phyloP scores from a whole-genome alignment of 1,139 yeast genomes.

The Wickerhamiella pararugosa region DNA sequence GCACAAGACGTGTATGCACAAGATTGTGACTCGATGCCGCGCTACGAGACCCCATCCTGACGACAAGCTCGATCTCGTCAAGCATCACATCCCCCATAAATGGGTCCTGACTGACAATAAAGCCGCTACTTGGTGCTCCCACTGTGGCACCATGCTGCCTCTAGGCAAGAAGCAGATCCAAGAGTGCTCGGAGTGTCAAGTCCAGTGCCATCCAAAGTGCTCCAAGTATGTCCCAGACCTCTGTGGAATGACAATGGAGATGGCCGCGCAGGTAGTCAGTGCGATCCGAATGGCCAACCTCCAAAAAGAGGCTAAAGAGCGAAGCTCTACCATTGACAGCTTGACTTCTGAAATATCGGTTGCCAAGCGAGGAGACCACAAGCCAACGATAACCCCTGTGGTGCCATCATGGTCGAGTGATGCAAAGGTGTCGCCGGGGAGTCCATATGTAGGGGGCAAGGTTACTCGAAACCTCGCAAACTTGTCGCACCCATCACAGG shows the following conservation, averaged over 20 bases:
- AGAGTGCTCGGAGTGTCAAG: constrained; percentile 88
- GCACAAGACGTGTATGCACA: constrained; percentile 85
- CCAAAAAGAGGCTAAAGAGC: neutral
- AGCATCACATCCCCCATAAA: constrained; percentile 92
- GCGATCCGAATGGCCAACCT: constrained; percentile 58
- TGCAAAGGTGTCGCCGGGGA: no score
- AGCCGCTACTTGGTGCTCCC: constrained; percentile 98
- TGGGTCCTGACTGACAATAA: constrained; percentile 80
- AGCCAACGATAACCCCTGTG: no score
- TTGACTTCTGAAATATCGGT: no score
- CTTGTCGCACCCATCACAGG: no score
- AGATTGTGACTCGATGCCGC: constrained; percentile 89
- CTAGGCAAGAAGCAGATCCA: constrained; percentile 81
- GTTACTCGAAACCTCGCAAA: no score
- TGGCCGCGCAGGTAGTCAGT: constrained; percentile 76
- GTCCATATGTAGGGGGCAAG: no score
- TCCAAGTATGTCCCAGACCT: constrained; percentile 92
- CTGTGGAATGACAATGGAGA: constrained; percentile 97
- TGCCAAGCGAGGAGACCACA: no score
- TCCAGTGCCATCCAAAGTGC: constrained; percentile 86
- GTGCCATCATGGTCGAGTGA: no score
- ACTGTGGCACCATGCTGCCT: constrained; percentile 90
- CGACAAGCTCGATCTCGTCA: constrained; percentile 73
- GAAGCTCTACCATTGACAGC: neutral
- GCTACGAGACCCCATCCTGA: constrained; percentile 80